Evolutionary conservation across 2,329 filamentous ascomycete genomes (phyloP).

Genomic region (Aspergillus proliferans): DNA sequence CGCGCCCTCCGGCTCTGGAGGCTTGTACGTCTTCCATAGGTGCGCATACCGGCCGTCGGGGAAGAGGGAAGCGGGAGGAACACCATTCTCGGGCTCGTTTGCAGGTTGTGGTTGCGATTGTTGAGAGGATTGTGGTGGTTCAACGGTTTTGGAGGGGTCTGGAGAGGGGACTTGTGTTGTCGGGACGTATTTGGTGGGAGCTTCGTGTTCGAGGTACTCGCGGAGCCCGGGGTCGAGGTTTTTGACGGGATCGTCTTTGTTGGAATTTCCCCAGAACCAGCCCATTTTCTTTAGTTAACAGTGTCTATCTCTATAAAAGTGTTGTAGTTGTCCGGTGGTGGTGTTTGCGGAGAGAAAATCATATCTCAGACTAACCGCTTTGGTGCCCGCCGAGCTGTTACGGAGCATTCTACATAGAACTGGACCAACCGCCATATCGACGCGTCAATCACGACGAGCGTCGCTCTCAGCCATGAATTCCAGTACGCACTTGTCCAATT

Average conservation of each 20-base stretch:
- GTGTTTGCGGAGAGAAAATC: conserved; percentile 7
- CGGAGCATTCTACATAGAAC: not conserved
- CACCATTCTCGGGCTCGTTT: conserved; percentile 19
- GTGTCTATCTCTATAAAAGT: not conserved
- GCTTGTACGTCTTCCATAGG: conserved; percentile 86
- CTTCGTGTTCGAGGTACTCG: conserved; percentile 78
- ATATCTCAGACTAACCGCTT: not conserved
- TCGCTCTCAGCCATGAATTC: conserved; percentile 32
- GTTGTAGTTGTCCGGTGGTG: not conserved
- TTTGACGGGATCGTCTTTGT: conserved; percentile 57
- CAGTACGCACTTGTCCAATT: conserved; percentile 23
- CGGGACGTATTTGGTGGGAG: conserved; percentile 61
- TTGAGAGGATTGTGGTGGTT: not conserved
- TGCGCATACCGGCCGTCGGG: conserved; percentile 72
- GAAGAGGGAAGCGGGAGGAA: conserved; percentile 52
- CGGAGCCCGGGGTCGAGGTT: conserved; percentile 77
- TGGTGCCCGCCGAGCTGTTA: not conserved
- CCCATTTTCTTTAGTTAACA: conserved; percentile 44
- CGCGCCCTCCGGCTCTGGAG: conserved; percentile 64
- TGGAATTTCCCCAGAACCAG: conserved; percentile 56
- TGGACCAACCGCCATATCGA: conserved; percentile 10
- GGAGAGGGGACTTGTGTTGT: conserved; percentile 19
- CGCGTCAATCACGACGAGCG: conserved; percentile 26
- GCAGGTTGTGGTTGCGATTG: conserved; percentile 17
- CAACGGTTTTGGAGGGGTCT: conserved; percentile 13